Conservation (phyloP, 257 asterid genomes). For the Schizonepeta tenuifolia region DNA sequence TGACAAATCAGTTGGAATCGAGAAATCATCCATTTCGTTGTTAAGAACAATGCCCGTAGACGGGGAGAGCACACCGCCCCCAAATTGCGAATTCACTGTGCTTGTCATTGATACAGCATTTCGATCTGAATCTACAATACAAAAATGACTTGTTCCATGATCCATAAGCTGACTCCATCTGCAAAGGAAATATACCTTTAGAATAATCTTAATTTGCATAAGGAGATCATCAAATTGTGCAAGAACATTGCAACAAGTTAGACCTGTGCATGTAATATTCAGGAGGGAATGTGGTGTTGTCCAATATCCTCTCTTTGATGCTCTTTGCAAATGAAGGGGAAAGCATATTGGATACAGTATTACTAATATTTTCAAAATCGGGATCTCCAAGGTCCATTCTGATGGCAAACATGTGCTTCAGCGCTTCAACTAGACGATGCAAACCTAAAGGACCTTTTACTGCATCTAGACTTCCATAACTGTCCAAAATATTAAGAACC, state of each 20-base stretch:
- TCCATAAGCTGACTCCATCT: slow-evolving; percentile 86
- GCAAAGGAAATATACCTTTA: slow-evolving; percentile 7
- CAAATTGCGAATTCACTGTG: slow-evolving; percentile 73
- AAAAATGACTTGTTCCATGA: slow-evolving; percentile 87
- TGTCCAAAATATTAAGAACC: slow-evolving; percentile 71
- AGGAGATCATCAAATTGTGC: slow-evolving; percentile 1
- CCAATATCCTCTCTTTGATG: slow-evolving; percentile 59
- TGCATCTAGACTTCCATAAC: slow-evolving; percentile 54
- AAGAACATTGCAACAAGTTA: background rate
- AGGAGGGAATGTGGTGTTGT: slow-evolving; percentile 92
- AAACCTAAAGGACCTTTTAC: slow-evolving; percentile 67
- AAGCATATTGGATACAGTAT: slow-evolving; percentile 67
- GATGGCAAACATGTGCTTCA: slow-evolving; percentile 82
- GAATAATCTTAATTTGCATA: background rate
- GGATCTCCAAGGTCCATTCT: slow-evolving; percentile 93
- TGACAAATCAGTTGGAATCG: slow-evolving; percentile 64
- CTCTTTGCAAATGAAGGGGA: slow-evolving; percentile 70
- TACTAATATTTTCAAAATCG: slow-evolving; percentile 50
- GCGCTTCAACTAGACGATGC: slow-evolving; percentile 83
- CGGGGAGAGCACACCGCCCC: slow-evolving; percentile 79
- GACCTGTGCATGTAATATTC: slow-evolving; percentile 81
- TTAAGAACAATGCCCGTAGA: slow-evolving; percentile 88
- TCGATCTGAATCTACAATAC: slow-evolving; percentile 80
- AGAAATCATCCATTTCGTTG: slow-evolving; percentile 95
- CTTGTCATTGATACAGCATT: slow-evolving; percentile 92